Conservation (phyloP, 1,284 basidiomycete species). For the Trametes pubescens region DNA sequence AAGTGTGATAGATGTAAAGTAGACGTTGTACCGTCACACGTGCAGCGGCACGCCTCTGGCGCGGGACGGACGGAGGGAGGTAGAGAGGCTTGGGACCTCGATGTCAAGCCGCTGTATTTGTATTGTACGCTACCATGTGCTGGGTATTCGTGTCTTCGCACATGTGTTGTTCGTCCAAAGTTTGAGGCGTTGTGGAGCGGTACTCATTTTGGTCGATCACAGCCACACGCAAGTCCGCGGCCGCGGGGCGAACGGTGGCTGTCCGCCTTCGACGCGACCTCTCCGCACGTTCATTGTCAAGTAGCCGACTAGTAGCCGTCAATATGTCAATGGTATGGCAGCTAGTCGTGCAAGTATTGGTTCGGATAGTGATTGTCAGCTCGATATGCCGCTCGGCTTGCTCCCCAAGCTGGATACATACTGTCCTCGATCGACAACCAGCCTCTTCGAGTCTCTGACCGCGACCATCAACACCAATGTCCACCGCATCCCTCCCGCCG, state of each 20-base stretch:
- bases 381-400: too few relatives aligned
- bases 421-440: background rate
- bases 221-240: conserved; percentile 3
- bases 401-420: background rate
- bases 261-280: conserved; percentile 14
- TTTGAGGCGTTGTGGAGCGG: background rate
- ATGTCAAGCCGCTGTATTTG: conserved; percentile 11
- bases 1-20: background rate
- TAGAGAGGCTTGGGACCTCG: background rate
- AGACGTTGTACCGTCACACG: conserved; percentile 7
- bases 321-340: background rate
- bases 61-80: conserved; percentile 8
- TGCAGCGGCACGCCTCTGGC: background rate
- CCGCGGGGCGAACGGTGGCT: conserved; percentile 11
- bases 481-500: background rate
- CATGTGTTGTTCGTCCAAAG: background rate
- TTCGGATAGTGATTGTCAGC: too few relatives aligned
- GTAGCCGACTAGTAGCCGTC: background rate
- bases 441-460: background rate
- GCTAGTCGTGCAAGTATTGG: background rate
- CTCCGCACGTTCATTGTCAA: conserved; percentile 1
- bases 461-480: background rate
- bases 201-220: background rate
- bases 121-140: conserved; percentile 16
- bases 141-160: conserved; percentile 9